A percentile compares a stretch with the other conserved stretches of the same genome.
Conservation (phyloP, 768 basidiomycete species). For the Cyathus striatus region DNA sequence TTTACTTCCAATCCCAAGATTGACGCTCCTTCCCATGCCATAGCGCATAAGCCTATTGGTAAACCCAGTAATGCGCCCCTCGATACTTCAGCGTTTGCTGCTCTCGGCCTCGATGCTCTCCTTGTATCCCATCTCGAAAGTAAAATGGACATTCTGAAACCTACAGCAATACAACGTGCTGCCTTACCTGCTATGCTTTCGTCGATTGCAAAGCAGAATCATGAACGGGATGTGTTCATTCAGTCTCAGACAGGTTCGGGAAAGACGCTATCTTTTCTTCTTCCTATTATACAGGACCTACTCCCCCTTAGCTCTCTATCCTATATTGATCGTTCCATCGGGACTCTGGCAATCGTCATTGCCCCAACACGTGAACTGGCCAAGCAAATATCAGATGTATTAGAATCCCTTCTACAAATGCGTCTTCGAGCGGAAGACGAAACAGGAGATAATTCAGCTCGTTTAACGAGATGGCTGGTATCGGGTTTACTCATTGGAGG, state of each 20-base stretch:
- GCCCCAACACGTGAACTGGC: constrained; percentile 95
- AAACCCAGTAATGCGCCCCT: constrained; percentile 84
- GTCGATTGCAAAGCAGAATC: constrained; percentile 25
- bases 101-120: constrained; percentile 80
- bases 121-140: constrained; percentile 69
- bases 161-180: constrained; percentile 86
- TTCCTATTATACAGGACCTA: constrained; percentile 93
- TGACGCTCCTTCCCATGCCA: constrained; percentile 29
- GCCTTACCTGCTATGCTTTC: constrained; percentile 52
- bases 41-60: constrained; percentile 17
- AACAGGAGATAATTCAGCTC: constrained; percentile 31
- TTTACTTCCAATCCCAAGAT: constrained; percentile 82
- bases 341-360: constrained; percentile 91
- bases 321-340: constrained; percentile 92
- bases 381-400: constrained; percentile 94
- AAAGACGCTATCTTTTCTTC: constrained; percentile 89
- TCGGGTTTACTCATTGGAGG: constrained; percentile 92
- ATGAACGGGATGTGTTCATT: constrained; percentile 77
- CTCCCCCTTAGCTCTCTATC: constrained; percentile 85
- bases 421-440: constrained; percentile 60
- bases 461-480: constrained; percentile 87
- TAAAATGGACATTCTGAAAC: constrained; percentile 81
- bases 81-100: constrained; percentile 73
- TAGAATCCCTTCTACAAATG: constrained; percentile 75
- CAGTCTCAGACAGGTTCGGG: constrained; percentile 98